Evolutionary conservation across 768 basidiomycete genomes (phyloP), one percentile per base, ranked within the genome.

Genomic region (Lentinula guzmanii): DNA sequence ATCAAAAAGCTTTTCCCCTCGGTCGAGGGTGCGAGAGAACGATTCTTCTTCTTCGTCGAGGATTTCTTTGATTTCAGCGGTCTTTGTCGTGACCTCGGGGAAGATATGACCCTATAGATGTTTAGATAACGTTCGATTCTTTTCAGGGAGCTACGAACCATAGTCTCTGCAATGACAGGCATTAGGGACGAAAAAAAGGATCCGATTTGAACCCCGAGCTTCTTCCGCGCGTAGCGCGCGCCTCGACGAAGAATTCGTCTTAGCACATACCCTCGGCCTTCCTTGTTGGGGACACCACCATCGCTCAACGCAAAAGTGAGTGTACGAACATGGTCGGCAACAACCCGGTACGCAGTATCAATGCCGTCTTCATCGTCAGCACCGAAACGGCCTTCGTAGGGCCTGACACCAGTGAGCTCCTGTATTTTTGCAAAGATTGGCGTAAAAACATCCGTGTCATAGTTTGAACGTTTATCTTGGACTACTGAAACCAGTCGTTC

Each of bases 31-130:
- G n/a, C 94, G 85, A 7, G 95, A 92, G 72, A 99, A 98, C 0
- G 95, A 97, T 65, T 91, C 91, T 70, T 99, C 97, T 74, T 99
- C 97, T 69, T 98, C 97, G 70, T 98, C 89, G 16, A 98, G 81
- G 64, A 99, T 94, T 72, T 97, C 93, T 70, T 94, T 93, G 69
- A 98, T 86, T 65, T 93, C 94, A 8, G 82, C 83, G 34, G 84
- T 78, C 67, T 85, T 89, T 71, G 86, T 93, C 18, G 83, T 90
- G 66, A 98, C 87, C 75, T 98, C 97, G 2, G 97, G 97, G 82
- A 97, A 99, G 60, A 87, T 84, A 56, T 79, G 82, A 24, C 92
- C 90, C 94, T 96, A 65, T 8, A 45, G 52, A 58, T 15, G 18
- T 13, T 18, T 57, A 54, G 63, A 62, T 6, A 57, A 61, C 8